Evolutionary conservation across 1,284 basidiomycete species (phyloP), one percentile per base, ranked within the genome.

Genomic region (Melampsora americana): DNA sequence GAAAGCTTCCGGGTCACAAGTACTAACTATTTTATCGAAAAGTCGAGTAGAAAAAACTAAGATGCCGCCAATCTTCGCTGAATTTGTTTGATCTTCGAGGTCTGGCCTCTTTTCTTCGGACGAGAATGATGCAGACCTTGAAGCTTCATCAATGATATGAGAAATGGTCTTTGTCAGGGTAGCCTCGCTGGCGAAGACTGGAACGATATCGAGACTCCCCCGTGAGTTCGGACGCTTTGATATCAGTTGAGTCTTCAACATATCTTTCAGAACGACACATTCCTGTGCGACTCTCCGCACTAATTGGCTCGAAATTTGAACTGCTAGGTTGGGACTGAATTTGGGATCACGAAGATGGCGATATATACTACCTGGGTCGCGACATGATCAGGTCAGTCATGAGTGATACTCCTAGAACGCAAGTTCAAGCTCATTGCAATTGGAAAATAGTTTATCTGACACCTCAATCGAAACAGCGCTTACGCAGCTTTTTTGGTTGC

Each of bases 401-500:
- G 42, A 35, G 28, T 46, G 18, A 48, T 44, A 1, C 23, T 14
- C 3, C 42, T 44, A 44, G 11, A 44, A 44, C 42, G 42, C 42
- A 14, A 44, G 12, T 44, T 44, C 12, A 44, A 44, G 12, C 42
- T 44, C 35, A 11, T 14, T 44, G 42, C 42, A 44, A 44, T 44
- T 14, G 42, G 12, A 44, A 14, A 44, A 14, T 44, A 14, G 9
- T 44, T 12, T 44, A 44, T 44, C 42, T 14, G 3, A 44, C 42
- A 44, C 12, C 42, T 44, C 12, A 14, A 44, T 44, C 16, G 20
- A n/a, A 66, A 59, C n/a, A 7, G n/a, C n/a, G 30, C 72, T 67
- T 23, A 74, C 72, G 72, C 35, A 74, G 32, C 53, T 60, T 74
- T 74, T 74, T 74, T 11, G 64, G 64, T 30, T 74, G 64, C 39